phyloP scores from a whole-genome alignment of 2,329 filamentous ascomycete species.

The Cladorrhinum sp. region DNA sequence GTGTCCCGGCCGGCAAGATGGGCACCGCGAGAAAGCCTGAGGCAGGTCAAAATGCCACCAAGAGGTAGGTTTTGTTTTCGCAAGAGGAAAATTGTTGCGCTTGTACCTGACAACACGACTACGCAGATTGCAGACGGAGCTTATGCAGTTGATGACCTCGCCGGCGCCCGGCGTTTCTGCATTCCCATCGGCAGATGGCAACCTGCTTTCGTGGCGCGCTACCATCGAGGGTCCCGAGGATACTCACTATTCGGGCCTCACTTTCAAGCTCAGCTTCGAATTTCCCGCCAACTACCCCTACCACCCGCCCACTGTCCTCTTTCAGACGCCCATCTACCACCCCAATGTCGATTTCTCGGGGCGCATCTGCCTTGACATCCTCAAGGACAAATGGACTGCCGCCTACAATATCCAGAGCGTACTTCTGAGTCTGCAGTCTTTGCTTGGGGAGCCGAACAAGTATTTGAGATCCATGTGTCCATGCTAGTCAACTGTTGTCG shows the following conservation, averaged over 20 bases:
- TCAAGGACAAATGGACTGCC: slow-evolving; percentile 99
- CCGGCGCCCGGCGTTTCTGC: slow-evolving; percentile 91
- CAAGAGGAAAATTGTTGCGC: not conserved
- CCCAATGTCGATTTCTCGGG: slow-evolving; percentile 98
- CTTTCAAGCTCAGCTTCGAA: slow-evolving; percentile 85
- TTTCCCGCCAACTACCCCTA: slow-evolving; percentile 96
- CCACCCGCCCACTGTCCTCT: slow-evolving; percentile 83
- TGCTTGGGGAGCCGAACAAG: slow-evolving; percentile 98
- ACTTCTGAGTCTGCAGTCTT: slow-evolving; percentile 86
- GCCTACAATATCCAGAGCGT: slow-evolving; percentile 96
- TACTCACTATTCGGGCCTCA: slow-evolving; percentile 85
- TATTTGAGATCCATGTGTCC: slow-evolving; percentile 45
- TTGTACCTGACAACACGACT: not conserved
- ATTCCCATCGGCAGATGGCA: slow-evolving; percentile 86
- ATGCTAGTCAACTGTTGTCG: not conserved
- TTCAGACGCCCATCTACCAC: slow-evolving; percentile 99
- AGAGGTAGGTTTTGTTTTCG: slow-evolving; percentile 54
- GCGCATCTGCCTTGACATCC: slow-evolving; percentile 93
- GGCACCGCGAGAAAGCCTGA: slow-evolving; percentile 58
- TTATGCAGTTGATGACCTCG: slow-evolving; percentile 98
- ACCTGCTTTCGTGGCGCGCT: slow-evolving; percentile 88
- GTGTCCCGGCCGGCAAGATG: slow-evolving; percentile 62
- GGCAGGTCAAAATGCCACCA: slow-evolving; percentile 67
- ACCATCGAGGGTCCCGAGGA: slow-evolving; percentile 89
- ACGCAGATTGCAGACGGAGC: slow-evolving; percentile 83